Conservation (phyloP, 2,329 filamentous ascomycete genomes). For the Hypomyces rosellus region DNA sequence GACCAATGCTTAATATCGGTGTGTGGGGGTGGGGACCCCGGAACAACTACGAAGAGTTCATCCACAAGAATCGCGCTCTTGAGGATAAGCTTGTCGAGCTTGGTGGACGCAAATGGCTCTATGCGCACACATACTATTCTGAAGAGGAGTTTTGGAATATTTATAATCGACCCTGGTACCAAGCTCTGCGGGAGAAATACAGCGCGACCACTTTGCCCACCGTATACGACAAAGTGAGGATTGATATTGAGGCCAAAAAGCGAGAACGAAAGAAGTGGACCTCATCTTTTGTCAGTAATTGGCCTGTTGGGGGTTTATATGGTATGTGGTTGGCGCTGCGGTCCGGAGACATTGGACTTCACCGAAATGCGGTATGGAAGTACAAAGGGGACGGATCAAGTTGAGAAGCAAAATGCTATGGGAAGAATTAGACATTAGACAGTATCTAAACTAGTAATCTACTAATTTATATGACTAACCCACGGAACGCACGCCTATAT, state of each 20-base stretch:
- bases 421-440: too few species aligned
- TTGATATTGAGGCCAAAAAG: constrained; percentile 18
- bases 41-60: constrained; percentile 41
- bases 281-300: too few species aligned
- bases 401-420: too few species aligned
- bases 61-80: constrained; percentile 57
- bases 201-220: constrained; percentile 50
- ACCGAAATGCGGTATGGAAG: too few species aligned
- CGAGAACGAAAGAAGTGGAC: too few species aligned
- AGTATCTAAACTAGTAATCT: too few species aligned
- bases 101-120: constrained; percentile 74
- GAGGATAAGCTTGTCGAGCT: constrained; percentile 58
- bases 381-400: too few species aligned
- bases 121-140: constrained; percentile 71
- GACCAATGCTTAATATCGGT: constrained; percentile 49
- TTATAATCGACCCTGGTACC: constrained; percentile 54
- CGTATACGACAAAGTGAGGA: constrained; percentile 61
- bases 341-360: too few species aligned
- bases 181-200: constrained; percentile 53
- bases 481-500: too few species aligned
- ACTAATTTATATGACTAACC: too few species aligned
- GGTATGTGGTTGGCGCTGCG: too few species aligned
- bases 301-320: too few species aligned
- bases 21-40: constrained; percentile 68
- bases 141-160: constrained; percentile 58